A percentile compares a stretch with the other conserved stretches of the same genome.
These are phyloP conservation scores for Bidens hawaiensis DNA, from an alignment of 140 eudicot genomes.

Conservation along the genomic window DNA sequence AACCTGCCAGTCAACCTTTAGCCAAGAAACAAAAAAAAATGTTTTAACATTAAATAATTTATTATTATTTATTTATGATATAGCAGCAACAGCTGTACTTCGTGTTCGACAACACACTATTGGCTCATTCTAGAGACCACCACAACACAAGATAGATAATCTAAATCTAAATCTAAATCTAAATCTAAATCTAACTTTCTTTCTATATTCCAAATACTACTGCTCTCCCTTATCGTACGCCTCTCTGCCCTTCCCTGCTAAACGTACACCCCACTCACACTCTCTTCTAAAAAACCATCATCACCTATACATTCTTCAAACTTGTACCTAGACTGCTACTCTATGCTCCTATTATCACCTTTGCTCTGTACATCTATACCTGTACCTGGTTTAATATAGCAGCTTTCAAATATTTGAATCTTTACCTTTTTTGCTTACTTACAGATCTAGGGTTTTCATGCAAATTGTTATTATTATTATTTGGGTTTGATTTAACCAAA, in stretches of 20 bases:
- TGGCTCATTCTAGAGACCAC: constrained; percentile 12
- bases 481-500: constrained; percentile 17
- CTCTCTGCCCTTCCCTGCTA: constrained; percentile 8
- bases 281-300: constrained; percentile 9
- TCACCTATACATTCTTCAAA: constrained; percentile 12
- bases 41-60: too few species aligned
- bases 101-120: constrained; percentile 23
- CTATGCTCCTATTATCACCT: constrained; percentile 4
- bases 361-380: not conserved
- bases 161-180: constrained; percentile 5
- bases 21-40: constrained; percentile 6
- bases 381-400: not conserved
- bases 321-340: not conserved
- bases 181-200: constrained; percentile 22
- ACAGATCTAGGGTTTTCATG: too few species aligned
- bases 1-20: constrained; percentile 7
- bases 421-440: constrained; percentile 19
- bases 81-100: constrained; percentile 26
- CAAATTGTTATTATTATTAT: constrained; percentile 10
- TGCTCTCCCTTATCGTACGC: constrained; percentile 19
- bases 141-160: constrained; percentile 19
- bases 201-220: not conserved
- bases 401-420: constrained; percentile 21
- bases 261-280: constrained; percentile 20
- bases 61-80: constrained; percentile 20